A percentile compares a stretch with the other conserved stretches of the same genome.
Evolutionary conservation across 2,329 filamentous ascomycete species (phyloP).

Genomic region (Alternaria rosae): DNA sequence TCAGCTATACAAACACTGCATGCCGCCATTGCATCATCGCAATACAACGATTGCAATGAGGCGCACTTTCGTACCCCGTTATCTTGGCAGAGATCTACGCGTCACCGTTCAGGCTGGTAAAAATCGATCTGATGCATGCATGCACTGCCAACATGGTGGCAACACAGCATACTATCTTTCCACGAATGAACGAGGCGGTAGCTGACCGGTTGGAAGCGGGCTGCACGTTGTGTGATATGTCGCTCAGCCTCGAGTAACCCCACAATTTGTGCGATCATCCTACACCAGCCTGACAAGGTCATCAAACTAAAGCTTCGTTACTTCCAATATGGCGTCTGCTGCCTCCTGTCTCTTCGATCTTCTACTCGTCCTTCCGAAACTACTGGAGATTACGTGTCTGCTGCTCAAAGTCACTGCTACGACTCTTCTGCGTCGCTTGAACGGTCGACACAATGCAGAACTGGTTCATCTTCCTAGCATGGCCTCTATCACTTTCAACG

Average conservation of each 20-base stretch:
- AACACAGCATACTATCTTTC: too few species aligned
- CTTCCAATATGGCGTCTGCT: background rate
- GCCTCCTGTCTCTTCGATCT: background rate
- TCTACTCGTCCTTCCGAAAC: background rate
- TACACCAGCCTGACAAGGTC: background rate
- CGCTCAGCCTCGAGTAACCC: background rate
- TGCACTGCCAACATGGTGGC: background rate
- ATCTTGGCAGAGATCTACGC: background rate
- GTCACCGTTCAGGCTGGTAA: background rate
- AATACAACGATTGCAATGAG: background rate
- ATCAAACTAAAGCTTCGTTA: background rate
- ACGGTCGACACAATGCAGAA: background rate
- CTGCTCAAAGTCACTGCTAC: background rate
- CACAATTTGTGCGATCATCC: background rate
- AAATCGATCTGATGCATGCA: background rate
- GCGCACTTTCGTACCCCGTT: background rate
- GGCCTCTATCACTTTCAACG: background rate
- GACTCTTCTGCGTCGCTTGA: background rate
- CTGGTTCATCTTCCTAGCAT: background rate
- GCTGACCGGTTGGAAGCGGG: background rate
- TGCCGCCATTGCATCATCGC: background rate
- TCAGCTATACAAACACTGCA: background rate
- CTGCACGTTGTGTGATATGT: background rate
- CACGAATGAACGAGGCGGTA: background rate
- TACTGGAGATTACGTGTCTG: background rate